Base-by-base conservation (phyloP, 257 asterid species). In the Solanum rostratum region DNA sequence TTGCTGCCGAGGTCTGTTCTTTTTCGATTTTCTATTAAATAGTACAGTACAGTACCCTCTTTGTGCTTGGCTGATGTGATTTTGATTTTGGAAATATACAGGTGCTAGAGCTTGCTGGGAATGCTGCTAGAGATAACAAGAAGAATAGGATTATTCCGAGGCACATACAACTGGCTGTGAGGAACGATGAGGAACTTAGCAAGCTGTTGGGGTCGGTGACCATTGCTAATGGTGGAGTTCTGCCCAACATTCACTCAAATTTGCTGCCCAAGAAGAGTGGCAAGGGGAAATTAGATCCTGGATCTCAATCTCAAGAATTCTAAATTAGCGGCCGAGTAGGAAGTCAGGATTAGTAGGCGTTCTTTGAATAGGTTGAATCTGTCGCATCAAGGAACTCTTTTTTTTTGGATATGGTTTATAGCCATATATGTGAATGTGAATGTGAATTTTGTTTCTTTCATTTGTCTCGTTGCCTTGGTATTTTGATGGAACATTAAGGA, bases 61-160 rank as follows among this genome's bases (percentile, higher is more conserved):
- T 50, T 50, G 37, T 6, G 19, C 71, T 37, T 4, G 3, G 2
- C 7, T 63, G 27, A 43, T 54, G 11, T 37, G 14, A 19, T 19
- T 27, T 81, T 66, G 11, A 5, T 70, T 13, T 2, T 46, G 1
- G 3, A 3, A 30, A 30, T 12, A 27, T 79, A 0, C 5, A 91
- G 96, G 94, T 92, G 20, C 79, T 92, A 87, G 96, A 92, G 88
- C 90, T 92, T 4, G 96, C 96, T 20, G 96, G 96, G n/a, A 91
- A 91, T 86, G 96, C 96, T 16, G 96, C 96, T 0, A 89, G 96
- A 66, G 96, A 92, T 30, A 92, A 91, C 66, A 92, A 92, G 91
- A 92, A 92, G 92, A 90, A 80, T 24, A 62, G 94, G 87, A 92
- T 92, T 3, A 43, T 89, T 29, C 96, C 96, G 0, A 86, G 96